Percentiles rank a stretch among this genome's conserved stretches.
Conservation (phyloP, 2,329 filamentous ascomycete species). For the Clonostachys chloroleuca region DNA sequence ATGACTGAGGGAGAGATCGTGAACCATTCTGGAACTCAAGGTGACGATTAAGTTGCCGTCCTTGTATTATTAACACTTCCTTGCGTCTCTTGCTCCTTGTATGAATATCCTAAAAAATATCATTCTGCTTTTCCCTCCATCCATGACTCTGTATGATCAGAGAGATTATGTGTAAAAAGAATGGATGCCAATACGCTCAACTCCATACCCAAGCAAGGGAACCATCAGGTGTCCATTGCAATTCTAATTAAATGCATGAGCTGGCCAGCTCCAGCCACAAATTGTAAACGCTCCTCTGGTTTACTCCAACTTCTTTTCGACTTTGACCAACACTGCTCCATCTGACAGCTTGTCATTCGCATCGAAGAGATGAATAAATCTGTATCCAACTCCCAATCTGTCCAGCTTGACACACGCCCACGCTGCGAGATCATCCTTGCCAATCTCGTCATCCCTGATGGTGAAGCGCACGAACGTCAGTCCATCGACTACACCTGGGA, state of each 20-base stretch:
- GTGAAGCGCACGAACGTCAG: conserved; percentile 78
- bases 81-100: background rate
- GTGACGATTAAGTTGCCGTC: too few relatives aligned
- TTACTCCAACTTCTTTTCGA: conserved; percentile 54
- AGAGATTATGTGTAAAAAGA: too few relatives aligned
- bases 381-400: conserved; percentile 68
- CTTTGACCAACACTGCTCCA: conserved; percentile 69
- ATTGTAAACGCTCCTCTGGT: background rate
- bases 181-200: too few relatives aligned
- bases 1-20: too few relatives aligned
- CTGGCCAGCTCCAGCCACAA: too few relatives aligned
- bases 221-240: too few relatives aligned
- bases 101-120: background rate
- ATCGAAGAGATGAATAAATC: conserved; percentile 74
- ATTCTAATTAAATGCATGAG: too few relatives aligned
- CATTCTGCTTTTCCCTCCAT: too few relatives aligned
- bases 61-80: background rate
- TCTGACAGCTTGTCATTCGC: conserved; percentile 59
- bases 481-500: conserved; percentile 58
- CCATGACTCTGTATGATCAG: too few relatives aligned
- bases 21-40: too few relatives aligned
- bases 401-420: conserved; percentile 90
- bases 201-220: too few relatives aligned
- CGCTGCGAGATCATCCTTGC: conserved; percentile 72
- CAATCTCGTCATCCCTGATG: conserved; percentile 80